Conservation (phyloP, 176 grass and related monocot genomes). For the Carex parvula region DNA sequence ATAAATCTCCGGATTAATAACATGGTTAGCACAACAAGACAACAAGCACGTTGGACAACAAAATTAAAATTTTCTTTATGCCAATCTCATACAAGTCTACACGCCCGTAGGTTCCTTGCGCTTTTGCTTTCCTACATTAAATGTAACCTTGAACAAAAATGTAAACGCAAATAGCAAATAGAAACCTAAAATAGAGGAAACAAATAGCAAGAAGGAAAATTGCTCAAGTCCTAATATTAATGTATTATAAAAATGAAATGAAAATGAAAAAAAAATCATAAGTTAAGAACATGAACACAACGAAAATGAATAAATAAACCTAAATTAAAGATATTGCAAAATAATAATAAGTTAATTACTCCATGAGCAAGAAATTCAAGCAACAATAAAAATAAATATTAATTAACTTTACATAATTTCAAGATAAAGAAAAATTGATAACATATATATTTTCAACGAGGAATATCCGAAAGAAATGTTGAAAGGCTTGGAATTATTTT, state of each 20-base stretch:
- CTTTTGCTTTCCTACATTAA: neutral
- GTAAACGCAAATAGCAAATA: no score
- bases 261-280: no score
- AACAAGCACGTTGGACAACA: constrained; percentile 24
- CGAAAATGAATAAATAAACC: neutral
- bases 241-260: no score
- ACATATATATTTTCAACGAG: neutral
- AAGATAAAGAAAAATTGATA: neutral
- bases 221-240: no score
- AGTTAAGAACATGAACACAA: neutral
- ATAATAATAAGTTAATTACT: neutral
- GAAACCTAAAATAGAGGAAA: no score
- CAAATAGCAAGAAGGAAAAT: no score
- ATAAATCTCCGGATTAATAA: constrained; percentile 18
- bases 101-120: neutral
- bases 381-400: neutral
- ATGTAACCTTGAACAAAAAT: neutral
- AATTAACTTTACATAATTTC: neutral
- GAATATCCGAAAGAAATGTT: neutral
- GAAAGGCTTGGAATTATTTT: neutral
- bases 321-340: neutral
- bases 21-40: neutral
- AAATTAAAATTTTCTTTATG: neutral
- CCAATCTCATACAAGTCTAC: constrained; percentile 8
- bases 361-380: neutral